A percentile compares a stretch with the other conserved stretches of the same genome.
These are phyloP conservation scores for Ogataea methanolica DNA, from an alignment of 805 yeast genomes.

Conservation along the genomic window DNA sequence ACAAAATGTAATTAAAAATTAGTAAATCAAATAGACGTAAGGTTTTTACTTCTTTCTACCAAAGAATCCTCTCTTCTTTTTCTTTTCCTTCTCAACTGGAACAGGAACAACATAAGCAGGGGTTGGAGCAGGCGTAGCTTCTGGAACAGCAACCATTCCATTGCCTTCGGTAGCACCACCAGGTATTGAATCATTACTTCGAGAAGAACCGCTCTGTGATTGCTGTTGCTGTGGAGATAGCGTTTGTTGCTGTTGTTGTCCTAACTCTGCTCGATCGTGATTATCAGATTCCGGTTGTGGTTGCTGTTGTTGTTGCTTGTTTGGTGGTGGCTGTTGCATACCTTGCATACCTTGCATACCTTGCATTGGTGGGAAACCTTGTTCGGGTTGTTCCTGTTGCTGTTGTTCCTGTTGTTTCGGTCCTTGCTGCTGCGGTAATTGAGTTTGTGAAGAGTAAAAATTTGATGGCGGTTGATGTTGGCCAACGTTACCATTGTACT, in stretches of 20 bases:
- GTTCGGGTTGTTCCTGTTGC: not conserved
- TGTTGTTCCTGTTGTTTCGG: not conserved
- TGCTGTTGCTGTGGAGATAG: conserved; percentile 1
- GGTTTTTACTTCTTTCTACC: conserved; percentile 53
- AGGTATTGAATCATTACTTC: not conserved
- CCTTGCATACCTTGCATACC: conserved; percentile 1
- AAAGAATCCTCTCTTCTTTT: conserved; percentile 68
- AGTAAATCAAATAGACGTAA: not conserved
- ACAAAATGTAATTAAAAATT: no score
- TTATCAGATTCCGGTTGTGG: conserved; percentile 1
- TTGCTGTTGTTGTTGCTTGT: conserved; percentile 2
- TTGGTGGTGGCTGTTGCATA: not conserved
- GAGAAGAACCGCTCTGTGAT: not conserved
- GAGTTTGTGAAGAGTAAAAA: not conserved
- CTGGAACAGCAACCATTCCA: conserved; percentile 17
- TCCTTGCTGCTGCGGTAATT: not conserved
- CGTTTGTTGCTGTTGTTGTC: conserved; percentile 1
- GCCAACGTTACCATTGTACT: not conserved
- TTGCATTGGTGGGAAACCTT: conserved; percentile 2
- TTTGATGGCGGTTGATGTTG: not conserved
- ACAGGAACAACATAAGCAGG: conserved; percentile 54
- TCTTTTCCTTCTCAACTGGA: conserved; percentile 32
- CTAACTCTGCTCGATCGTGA: not conserved
- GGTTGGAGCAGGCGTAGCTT: conserved; percentile 30
- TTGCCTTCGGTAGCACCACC: not conserved